Evolutionary conservation across 306 rosid genomes (phyloP).

Genomic region (Vigna mungo): DNA sequence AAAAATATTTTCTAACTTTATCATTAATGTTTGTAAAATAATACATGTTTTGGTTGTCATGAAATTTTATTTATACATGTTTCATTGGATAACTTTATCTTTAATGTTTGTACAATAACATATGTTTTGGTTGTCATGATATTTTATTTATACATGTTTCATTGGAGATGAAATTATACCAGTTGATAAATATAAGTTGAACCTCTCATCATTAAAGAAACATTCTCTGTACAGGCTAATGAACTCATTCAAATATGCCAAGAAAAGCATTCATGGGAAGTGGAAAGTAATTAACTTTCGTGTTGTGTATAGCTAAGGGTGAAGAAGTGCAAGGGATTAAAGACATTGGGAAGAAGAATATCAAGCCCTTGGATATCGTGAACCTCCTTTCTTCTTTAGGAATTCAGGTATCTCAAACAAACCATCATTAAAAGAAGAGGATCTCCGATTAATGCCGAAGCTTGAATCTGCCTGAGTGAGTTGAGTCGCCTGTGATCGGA

Average conservation of each 20-base stretch:
- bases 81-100: too few species aligned
- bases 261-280: constrained; percentile 29
- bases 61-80: too few species aligned
- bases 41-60: too few species aligned
- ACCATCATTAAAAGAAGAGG: constrained; percentile 67
- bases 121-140: too few species aligned
- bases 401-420: constrained; percentile 87
- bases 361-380: constrained; percentile 77
- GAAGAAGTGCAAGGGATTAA: constrained; percentile 33
- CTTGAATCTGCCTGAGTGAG: constrained; percentile 65
- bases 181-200: constrained; percentile 4
- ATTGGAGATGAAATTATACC: background rate
- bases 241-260: constrained; percentile 32
- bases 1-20: too few species aligned
- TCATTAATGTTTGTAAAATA: too few species aligned
- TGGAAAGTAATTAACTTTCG: constrained; percentile 34
- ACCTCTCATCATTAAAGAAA: constrained; percentile 27
- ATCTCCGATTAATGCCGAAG: constrained; percentile 61
- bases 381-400: constrained; percentile 81
- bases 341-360: constrained; percentile 3
- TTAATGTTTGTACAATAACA: too few species aligned
- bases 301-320: constrained; percentile 45
- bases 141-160: too few species aligned
- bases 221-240: constrained; percentile 37
- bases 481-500: constrained; percentile 60